Evolutionary conservation across 495 filamentous ascomycete genomes (phyloP).

Genomic region (Thermothielavioides terrestris): DNA sequence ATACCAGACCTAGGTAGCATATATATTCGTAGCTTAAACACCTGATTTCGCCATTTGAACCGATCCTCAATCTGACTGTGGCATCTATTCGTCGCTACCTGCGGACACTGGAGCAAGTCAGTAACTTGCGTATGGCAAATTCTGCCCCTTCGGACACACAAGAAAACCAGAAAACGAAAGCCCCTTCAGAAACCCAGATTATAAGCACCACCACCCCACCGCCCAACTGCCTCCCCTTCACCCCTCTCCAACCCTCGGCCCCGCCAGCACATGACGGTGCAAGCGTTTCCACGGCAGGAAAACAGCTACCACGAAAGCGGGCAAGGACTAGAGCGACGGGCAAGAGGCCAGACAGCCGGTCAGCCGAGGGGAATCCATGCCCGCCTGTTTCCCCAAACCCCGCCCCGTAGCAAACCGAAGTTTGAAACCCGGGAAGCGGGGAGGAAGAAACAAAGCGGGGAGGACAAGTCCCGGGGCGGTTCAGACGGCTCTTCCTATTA

Average conservation of each 20-base stretch:
- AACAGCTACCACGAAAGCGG: no score
- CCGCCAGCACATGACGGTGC: slow-evolving; percentile 44
- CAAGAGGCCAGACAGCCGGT: slow-evolving; percentile 1
- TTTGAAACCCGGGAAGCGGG: not conserved
- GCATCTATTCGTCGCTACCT: no score
- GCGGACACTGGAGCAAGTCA: slow-evolving; percentile 2
- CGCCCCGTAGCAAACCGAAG: not conserved
- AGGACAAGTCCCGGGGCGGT: slow-evolving; percentile 19
- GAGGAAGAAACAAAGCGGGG: not conserved
- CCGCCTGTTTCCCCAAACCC: not conserved
- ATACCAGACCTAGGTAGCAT: no score
- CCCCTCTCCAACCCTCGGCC: slow-evolving; percentile 8
- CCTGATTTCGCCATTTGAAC: no score
- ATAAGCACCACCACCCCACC: slow-evolving; percentile 40
- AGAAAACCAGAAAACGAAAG: slow-evolving; percentile 4
- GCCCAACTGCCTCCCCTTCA: slow-evolving; percentile 13
- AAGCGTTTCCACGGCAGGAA: slow-evolving; percentile 16
- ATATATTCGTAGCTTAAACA: no score
- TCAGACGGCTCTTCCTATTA: slow-evolving; percentile 49
- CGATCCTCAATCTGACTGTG: no score
- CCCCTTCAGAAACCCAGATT: slow-evolving; percentile 42
- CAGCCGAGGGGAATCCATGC: slow-evolving; percentile 4
- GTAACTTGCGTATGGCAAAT: not conserved
- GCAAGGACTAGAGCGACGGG: slow-evolving; percentile 1
- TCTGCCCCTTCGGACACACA: not conserved